Evolutionary conservation across 257 asterid species (phyloP), one percentile per base, ranked within the genome.

Genomic region (Capsicum rhomboideum): DNA sequence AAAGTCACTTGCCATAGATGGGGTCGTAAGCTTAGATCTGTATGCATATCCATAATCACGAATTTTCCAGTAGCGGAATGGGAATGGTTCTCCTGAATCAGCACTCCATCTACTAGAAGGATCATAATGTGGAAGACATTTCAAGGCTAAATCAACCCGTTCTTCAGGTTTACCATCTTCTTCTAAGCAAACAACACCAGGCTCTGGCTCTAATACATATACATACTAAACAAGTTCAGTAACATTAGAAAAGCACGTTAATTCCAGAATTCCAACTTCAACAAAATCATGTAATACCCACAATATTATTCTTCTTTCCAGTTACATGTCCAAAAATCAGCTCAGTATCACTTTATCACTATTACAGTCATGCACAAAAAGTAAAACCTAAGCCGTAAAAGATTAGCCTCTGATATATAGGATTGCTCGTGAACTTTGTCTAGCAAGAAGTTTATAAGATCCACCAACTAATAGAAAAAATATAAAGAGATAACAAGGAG

Each of bases 21-120:
- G 99, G 82, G 94, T 92, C 20, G 94, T 90, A 82, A 95, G 95
- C 83, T 91, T 95, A 52, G 96, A 89, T 89, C 95, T 93, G 91
- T 95, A 97, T 80, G 99, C 98, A 86, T 90, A 90, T 86, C 97
- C 98, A 92, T 93, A 95, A 88, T 95, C 99, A 83, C 98, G 93
- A 89, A 97, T 97, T 86, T 90, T 97, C 99, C 98, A 97, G 88
- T 95, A 97, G 85, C 89, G 92, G 90, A 97, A 97, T 75, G 17
- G 81, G 44, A 50, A 49, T 86, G 88, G 77, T 82, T 91, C 89
- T 84, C 86, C 83, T 80, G 90, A 84, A 89, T 91, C 94, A 82
- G 90, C 82, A 83, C 80, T 92, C 94, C 92, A 93, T 82, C 89
- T 83, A 86, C 87, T 88, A 86, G 89, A 84, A 23, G 96, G 95